Evolutionary conservation across 306 rosid genomes (phyloP).

Genomic region (Boehmeria nivea): DNA sequence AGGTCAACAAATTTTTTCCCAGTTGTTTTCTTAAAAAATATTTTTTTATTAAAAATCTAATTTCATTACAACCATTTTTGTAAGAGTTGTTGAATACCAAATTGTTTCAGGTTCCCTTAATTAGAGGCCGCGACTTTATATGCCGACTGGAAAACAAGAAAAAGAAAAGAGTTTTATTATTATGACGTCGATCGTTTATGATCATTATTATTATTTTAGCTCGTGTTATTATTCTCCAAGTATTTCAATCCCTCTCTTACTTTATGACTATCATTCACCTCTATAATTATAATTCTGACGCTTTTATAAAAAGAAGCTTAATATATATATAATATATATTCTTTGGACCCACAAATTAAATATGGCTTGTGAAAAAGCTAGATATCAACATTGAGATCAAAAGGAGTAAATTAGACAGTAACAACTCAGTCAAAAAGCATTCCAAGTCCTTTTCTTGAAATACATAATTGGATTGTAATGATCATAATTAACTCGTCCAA

Average conservation of each 20-base stretch:
- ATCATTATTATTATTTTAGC: neutral
- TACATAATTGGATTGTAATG: neutral
- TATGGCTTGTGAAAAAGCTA: neutral
- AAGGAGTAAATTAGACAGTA: conserved; percentile 1
- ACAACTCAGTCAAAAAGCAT: neutral
- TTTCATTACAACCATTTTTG: no score
- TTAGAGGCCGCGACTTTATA: no score
- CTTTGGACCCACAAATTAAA: neutral
- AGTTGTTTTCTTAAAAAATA: no score
- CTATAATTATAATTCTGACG: neutral
- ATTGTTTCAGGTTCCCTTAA: no score
- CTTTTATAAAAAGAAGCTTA: neutral
- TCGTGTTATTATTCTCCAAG: neutral
- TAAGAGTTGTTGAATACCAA: no score
- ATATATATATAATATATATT: neutral
- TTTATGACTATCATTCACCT: neutral
- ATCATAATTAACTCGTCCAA: neutral
- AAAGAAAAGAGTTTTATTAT: neutral
- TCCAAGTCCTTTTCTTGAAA: neutral
- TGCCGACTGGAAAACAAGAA: neutral
- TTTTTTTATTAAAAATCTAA: no score
- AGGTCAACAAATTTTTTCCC: no score
- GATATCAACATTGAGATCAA: neutral
- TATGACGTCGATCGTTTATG: neutral
- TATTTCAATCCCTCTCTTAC: neutral